Evolutionary conservation across 768 basidiomycete species (phyloP), one percentile per base, ranked within the genome.

Genomic region (Suillus subluteus): DNA sequence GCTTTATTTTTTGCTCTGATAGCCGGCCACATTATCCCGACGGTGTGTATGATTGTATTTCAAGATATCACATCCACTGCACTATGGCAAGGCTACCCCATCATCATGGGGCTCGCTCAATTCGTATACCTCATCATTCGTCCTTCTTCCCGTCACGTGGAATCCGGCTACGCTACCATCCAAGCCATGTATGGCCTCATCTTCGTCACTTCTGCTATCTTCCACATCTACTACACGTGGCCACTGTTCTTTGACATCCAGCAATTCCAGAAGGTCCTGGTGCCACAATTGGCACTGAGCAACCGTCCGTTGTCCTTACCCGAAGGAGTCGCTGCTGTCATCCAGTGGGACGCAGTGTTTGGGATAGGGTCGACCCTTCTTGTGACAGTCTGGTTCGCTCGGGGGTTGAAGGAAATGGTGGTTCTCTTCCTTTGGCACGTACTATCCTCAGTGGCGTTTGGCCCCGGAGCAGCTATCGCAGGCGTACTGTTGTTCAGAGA

Each of bases 61-160:
- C 71, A 76, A 32, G 82, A 82, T 62, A 79, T 83, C 0, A 68
- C 68, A 56, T 73, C 86, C 54, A 87, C 85, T 16, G 83, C 83
- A 12, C 74, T 83, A 40, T 88, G 87, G 87, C 87, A 87, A 67
- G 67, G 79, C 35, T 87, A 83, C 67, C 87, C 87, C 11, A 40
- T 83, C n/a, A 77, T 79, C 67, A 74, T 84, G 50, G 79, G 80
- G n/a, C 4, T 84, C n/a, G 81, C 82, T 1, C 74, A 80, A 37
- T 69, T 71, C 9, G 56, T 69, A 0, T 83, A 88, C 68, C 75
- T 82, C 18, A 48, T 80, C 48, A 68, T 84, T 62, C 80, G 84
- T 30, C 72, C 71, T 21, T 69, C 74, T 3, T 67, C 72, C 15
- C 66, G 65, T 40, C 16, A 38, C 59, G 41, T 37, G 13, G 58